These are phyloP conservation scores for Glonium stellatum DNA, from an alignment of 495 filamentous ascomycete genomes.

Conservation along the genomic window DNA sequence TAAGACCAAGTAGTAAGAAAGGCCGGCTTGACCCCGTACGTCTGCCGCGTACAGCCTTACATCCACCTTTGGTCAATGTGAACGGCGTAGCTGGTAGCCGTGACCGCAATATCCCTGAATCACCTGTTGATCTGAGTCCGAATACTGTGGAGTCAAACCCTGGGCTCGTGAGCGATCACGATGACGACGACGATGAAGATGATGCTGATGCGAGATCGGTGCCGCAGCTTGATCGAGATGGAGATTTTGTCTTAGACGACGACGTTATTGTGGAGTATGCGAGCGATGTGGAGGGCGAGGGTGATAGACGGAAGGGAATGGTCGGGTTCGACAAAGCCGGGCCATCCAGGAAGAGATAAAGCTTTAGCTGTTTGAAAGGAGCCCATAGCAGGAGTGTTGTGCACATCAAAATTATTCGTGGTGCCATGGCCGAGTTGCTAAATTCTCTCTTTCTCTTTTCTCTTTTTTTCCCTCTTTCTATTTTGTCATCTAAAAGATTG, in stretches of 20 bases:
- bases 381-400: too few species aligned
- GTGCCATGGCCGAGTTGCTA: background rate
- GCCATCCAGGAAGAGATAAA: slow-evolving; percentile 22
- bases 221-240: slow-evolving; percentile 14
- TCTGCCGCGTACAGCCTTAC: background rate
- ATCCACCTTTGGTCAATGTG: slow-evolving; percentile 12
- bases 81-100: slow-evolving; percentile 27
- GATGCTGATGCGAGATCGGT: slow-evolving; percentile 25
- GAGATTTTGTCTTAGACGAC: slow-evolving; percentile 18
- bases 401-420: too few species aligned
- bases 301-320: slow-evolving; percentile 22
- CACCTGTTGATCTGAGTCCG: slow-evolving; percentile 61
- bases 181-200: slow-evolving; percentile 39
- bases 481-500: background rate
- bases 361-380: background rate
- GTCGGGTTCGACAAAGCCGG: slow-evolving; percentile 24
- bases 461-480: slow-evolving; percentile 15
- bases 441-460: slow-evolving; percentile 13
- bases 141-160: slow-evolving; percentile 76
- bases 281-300: slow-evolving; percentile 26
- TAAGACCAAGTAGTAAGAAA: slow-evolving; percentile 21
- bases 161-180: slow-evolving; percentile 82
- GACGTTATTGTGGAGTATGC: slow-evolving; percentile 28
- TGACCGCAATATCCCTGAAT: slow-evolving; percentile 26
- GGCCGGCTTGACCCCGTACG: slow-evolving; percentile 8